Evolutionary conservation across 202 grass and related monocot species (phyloP).

Genomic region (Schoenoplectus tabernaemontani): DNA sequence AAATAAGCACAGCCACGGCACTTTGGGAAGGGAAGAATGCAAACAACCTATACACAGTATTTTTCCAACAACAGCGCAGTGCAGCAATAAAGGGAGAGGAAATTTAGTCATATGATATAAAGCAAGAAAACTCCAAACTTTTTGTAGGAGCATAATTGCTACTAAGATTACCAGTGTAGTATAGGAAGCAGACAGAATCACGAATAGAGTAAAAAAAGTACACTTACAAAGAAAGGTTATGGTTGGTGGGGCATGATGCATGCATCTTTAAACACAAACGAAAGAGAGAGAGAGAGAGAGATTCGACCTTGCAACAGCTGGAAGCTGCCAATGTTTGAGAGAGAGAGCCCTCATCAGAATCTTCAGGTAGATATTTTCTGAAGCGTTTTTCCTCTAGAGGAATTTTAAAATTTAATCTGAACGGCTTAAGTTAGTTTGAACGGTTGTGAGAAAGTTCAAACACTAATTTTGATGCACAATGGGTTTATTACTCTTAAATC

Average conservation of each 20-base stretch:
- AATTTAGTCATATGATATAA: conserved; percentile 23
- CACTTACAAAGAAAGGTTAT: conserved; percentile 9
- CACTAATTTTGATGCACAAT: no score
- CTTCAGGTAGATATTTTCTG: no score
- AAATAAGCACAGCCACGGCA: not conserved
- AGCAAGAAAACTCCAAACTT: conserved; percentile 4
- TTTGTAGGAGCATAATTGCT: conserved; percentile 1
- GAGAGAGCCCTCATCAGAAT: no score
- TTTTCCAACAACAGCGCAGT: not conserved
- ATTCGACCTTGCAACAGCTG: conserved; percentile 36
- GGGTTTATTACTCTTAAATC: no score
- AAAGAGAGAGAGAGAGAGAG: not conserved
- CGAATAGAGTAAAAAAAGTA: not conserved
- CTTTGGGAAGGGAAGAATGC: not conserved
- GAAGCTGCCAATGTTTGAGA: no score
- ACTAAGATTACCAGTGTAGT: not conserved
- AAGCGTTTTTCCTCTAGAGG: no score
- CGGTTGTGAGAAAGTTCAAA: no score
- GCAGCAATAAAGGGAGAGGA: not conserved
- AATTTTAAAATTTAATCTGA: no score
- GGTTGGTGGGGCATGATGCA: not conserved
- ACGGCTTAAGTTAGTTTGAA: no score
- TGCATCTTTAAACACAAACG: conserved; percentile 19
- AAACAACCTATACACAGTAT: not conserved
- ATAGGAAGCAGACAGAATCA: conserved; percentile 14